These are phyloP conservation scores for Warburgia ugandensis DNA, from an alignment of 164 flowering plant species.

Conservation along the genomic window DNA sequence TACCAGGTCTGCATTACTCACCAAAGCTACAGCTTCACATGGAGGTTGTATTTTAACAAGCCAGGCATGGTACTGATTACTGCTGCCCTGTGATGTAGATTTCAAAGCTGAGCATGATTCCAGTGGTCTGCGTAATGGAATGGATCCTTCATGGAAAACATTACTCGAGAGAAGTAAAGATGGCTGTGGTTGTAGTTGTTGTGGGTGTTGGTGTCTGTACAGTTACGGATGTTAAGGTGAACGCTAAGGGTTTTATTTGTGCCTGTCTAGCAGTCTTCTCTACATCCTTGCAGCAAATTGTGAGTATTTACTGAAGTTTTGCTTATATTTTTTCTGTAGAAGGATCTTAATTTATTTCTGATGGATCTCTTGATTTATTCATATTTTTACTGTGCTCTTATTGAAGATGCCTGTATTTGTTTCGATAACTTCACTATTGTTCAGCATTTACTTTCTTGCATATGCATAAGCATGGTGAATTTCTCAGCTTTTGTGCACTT, in stretches of 20 bases:
- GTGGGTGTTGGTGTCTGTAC: slow-evolving; percentile 92
- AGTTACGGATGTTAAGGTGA: slow-evolving; percentile 90
- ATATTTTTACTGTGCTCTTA: too few relatives aligned
- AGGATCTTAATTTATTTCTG: too few relatives aligned
- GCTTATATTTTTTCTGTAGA: too few relatives aligned
- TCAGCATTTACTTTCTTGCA: too few relatives aligned
- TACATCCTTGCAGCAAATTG: slow-evolving; percentile 92
- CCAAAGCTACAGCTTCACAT: not conserved
- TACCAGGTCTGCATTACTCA: slow-evolving; percentile 37
- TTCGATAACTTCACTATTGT: too few relatives aligned
- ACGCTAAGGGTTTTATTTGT: slow-evolving; percentile 82
- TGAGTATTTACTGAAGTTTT: too few relatives aligned
- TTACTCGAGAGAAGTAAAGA: slow-evolving; percentile 65
- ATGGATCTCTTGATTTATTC: too few relatives aligned
- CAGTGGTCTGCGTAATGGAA: slow-evolving; percentile 80
- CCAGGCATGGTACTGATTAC: not conserved
- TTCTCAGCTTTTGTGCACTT: too few relatives aligned
- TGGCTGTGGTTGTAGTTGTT: slow-evolving; percentile 73
- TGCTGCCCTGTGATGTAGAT: slow-evolving; percentile 37
- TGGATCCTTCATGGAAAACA: slow-evolving; percentile 77
- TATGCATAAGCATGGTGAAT: too few relatives aligned
- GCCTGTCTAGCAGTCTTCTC: slow-evolving; percentile 70
- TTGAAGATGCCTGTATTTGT: too few relatives aligned
- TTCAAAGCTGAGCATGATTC: slow-evolving; percentile 74
- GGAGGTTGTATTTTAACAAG: not conserved